A percentile compares a stretch with the other conserved stretches of the same genome.
Evolutionary conservation across 495 filamentous ascomycete genomes (phyloP).

Genomic region (Talaromyces liani): DNA sequence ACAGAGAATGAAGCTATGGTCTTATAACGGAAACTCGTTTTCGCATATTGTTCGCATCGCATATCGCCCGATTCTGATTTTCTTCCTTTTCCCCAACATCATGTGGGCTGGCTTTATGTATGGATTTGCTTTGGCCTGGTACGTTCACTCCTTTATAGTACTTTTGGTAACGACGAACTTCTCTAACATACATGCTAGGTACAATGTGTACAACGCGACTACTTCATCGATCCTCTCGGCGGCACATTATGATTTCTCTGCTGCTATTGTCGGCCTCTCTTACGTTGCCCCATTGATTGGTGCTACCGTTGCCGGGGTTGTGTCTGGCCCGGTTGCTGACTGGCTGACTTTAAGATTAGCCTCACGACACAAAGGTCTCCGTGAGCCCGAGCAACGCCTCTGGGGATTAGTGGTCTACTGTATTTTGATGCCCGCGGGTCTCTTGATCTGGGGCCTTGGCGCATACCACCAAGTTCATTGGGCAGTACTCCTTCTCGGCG

Average conservation of each 20-base stretch:
- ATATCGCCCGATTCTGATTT: conserved; percentile 8
- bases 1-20: conserved; percentile 11
- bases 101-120: conserved; percentile 11
- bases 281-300: conserved; percentile 10
- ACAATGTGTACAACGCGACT: conserved; percentile 9
- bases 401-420: conserved; percentile 19
- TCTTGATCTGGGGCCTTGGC: conserved; percentile 28
- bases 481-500: conserved; percentile 25
- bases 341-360: conserved; percentile 19
- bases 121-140: conserved; percentile 7
- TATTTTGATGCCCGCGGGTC: conserved; percentile 22
- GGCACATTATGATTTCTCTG: conserved; percentile 3
- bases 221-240: conserved; percentile 6
- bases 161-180: neutral
- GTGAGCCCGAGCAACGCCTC: conserved; percentile 27
- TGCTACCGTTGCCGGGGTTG: neutral
- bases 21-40: conserved; percentile 3
- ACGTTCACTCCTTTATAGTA: neutral
- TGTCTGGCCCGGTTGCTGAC: conserved; percentile 13
- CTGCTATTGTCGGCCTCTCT: conserved; percentile 6
- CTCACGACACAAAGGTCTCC: conserved; percentile 22
- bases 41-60: conserved; percentile 5
- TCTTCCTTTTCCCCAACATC: conserved; percentile 7
- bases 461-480: conserved; percentile 23
- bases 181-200: neutral